Evolutionary conservation across 345 rosid genomes (phyloP).

Genomic region (Euclidium syriacum): DNA sequence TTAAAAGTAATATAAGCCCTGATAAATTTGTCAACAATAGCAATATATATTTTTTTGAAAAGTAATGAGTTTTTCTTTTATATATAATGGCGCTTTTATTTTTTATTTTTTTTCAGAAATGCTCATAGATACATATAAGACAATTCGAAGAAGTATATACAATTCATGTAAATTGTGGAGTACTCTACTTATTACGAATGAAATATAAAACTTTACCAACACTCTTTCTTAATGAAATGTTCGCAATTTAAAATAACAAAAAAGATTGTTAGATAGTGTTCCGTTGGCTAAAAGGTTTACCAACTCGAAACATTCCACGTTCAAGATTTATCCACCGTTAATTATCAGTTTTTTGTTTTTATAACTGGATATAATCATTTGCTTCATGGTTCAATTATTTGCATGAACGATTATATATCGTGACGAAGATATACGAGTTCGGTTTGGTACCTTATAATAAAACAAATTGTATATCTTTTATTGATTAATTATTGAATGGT

Average conservation of each 20-base stretch:
- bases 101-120: too few species aligned
- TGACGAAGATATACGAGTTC: conserved; percentile 27
- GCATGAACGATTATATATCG: conserved; percentile 6
- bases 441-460: conserved; percentile 19
- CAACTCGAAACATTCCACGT: conserved; percentile 9
- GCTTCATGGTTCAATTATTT: conserved; percentile 15
- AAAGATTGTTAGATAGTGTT: background rate
- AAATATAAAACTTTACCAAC: background rate
- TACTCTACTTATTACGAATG: conserved; percentile 1
- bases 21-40: background rate
- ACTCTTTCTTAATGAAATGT: conserved; percentile 6
- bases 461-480: conserved; percentile 5
- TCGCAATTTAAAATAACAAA: background rate
- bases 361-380: background rate
- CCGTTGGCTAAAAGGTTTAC: background rate
- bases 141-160: too few species aligned
- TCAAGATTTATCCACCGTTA: conserved; percentile 7
- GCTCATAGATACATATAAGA: too few species aligned
- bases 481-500: background rate
- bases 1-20: background rate
- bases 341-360: background rate
- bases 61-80: too few species aligned
- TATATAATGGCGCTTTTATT: too few species aligned
- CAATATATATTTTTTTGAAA: too few species aligned
- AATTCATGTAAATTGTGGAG: too few species aligned